Evolutionary conservation across 202 grass and related monocot species (phyloP).

Genomic region (Carex arenaria): DNA sequence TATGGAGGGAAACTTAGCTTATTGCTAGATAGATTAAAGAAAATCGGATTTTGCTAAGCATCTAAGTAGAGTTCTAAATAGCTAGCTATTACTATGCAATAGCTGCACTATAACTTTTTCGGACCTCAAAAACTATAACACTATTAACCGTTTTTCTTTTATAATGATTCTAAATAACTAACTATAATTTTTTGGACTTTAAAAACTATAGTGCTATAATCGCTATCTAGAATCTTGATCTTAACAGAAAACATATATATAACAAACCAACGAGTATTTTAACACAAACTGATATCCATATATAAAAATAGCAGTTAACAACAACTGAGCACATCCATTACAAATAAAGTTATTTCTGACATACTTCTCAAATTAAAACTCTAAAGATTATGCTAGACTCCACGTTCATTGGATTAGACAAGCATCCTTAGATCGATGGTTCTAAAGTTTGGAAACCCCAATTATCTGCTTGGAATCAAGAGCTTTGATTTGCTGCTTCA

Average conservation of each 20-base stretch:
- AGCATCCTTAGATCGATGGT: neutral
- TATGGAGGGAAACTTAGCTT: no score
- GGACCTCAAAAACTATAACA: no score
- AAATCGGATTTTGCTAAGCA: neutral
- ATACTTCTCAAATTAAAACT: neutral
- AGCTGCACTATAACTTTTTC: no score
- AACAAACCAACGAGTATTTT: neutral
- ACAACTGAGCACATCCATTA: neutral
- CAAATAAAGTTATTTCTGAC: neutral
- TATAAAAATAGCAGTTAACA: neutral
- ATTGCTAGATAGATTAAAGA: neutral
- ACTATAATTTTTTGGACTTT: no score
- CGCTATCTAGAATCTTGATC: neutral
- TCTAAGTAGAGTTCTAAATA: no score
- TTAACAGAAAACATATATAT: neutral
- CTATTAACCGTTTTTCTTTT: no score
- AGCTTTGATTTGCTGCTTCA: constrained; percentile 71
- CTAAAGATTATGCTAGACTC: neutral
- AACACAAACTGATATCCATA: neutral
- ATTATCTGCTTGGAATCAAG: constrained; percentile 28
- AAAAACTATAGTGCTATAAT: no score
- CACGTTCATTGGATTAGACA: neutral
- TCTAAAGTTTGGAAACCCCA: constrained; percentile 2
- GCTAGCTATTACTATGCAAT: no score
- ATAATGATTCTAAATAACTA: no score